Evolutionary conservation across 495 filamentous ascomycete species (phyloP), one percentile per base, ranked within the genome.

Genomic region (Tuber melanosporum): DNA sequence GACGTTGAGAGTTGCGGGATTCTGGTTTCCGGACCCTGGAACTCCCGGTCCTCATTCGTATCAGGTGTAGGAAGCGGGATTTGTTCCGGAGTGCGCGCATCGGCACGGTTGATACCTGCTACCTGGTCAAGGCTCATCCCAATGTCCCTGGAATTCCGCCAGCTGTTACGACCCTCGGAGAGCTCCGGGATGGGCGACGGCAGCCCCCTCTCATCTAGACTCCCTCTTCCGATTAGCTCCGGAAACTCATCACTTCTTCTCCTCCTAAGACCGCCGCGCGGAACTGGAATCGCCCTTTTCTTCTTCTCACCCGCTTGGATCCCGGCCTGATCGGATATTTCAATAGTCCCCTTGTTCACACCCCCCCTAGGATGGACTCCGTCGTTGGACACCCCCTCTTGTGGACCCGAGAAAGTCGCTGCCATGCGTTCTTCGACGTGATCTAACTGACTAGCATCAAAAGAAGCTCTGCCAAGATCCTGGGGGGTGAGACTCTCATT

Each of bases 381-480:
- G 14, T 66, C 57, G 5, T 6, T 36, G 57, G 7, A 66, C 14
- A 36, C 57, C 57, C 36, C 57, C 57, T 66, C 57, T 17, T 66
- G 57, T 6, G 26, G 26, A 17, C 57, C 57, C 14, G 26, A 3
- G 14, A 36, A 66, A 32, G 71, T 77, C 9, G 42, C 42, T 3
- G 75, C 39, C 7, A 72, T 62, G 26, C 71, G 74, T 8, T 26
- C 62, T 73, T 80, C 71, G 22, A 72, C 71, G 43, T 75, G 71
- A 41, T 76, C 71, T 9, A 71, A 70, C 42, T 73, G 71, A 49
- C 41, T 74, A 32, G 71, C 12, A 52, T 80, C 78, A 70, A 80
- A 71, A 43, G 47, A 66, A 26, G 57, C 4, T 66, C 57, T 36
- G 32, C 57, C 57, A 36, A 36, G 57, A 19, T 66, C 57, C 26